Conservation (phyloP, 768 basidiomycete species). For the Tremella yokohamensis region DNA sequence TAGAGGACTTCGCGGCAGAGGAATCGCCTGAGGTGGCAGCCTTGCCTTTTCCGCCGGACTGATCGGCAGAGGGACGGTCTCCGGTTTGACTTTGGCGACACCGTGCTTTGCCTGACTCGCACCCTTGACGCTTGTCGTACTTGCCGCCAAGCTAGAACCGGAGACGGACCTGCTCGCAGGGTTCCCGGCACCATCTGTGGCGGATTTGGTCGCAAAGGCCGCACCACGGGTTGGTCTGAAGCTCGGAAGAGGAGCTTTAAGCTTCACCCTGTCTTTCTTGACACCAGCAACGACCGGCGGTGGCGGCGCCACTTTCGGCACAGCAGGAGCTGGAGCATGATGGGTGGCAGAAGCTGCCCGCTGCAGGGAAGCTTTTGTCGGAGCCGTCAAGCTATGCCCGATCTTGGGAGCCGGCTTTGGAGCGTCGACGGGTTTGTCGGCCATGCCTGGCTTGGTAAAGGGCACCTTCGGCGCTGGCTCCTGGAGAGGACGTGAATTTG, state of each 20-base stretch:
- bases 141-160: not conserved
- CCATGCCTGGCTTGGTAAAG: too few relatives aligned
- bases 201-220: not conserved
- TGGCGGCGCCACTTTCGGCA: not conserved
- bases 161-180: constrained; percentile 4
- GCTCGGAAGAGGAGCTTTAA: constrained; percentile 35
- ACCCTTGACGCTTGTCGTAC: not conserved
- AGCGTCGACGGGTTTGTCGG: not conserved
- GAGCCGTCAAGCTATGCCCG: constrained; percentile 3
- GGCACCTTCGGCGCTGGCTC: too few relatives aligned
- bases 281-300: constrained; percentile 14
- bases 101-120: not conserved
- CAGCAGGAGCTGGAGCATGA: not conserved
- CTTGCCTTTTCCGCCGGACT: constrained; percentile 17
- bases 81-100: constrained; percentile 24
- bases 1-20: constrained; percentile 23
- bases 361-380: constrained; percentile 7
- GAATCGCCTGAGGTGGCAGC: constrained; percentile 17
- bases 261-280: constrained; percentile 34
- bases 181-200: not conserved
- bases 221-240: constrained; percentile 26
- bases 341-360: not conserved
- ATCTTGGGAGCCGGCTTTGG: not conserved
- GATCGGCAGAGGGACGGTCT: constrained; percentile 23
- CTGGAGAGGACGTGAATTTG: too few relatives aligned